Percentiles rank a stretch among this genome's conserved stretches.
phyloP scores from a whole-genome alignment of 441 rosid species.

The Erysimum cheiri region DNA sequence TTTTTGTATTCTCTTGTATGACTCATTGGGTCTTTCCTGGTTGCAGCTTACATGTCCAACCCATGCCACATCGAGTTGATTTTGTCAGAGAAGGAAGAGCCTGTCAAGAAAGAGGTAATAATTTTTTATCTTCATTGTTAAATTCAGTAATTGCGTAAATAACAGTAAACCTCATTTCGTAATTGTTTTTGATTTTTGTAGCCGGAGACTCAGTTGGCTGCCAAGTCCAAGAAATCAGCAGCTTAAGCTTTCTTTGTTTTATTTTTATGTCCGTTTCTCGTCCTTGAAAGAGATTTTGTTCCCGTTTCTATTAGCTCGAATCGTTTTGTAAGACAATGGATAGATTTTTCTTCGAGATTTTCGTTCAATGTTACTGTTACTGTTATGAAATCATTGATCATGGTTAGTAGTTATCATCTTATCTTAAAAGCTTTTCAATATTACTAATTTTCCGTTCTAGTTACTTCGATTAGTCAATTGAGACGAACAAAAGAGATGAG shows the following conservation, averaged over 20 bases:
- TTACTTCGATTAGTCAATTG: background rate
- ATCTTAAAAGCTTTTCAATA: background rate
- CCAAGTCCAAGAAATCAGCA: constrained; percentile 44
- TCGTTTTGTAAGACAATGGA: constrained; percentile 32
- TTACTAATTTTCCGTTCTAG: background rate
- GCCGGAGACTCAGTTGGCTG: constrained; percentile 46
- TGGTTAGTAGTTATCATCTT: background rate
- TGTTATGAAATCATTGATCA: background rate
- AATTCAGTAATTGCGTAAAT: background rate
- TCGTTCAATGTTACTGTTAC: background rate
- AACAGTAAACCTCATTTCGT: constrained; percentile 22
- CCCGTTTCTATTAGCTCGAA: background rate
- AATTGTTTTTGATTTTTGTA: constrained; percentile 15
- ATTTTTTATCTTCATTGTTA: background rate
- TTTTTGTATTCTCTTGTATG: rapidly evolving
- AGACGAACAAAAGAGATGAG: background rate
- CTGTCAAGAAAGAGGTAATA: constrained; percentile 91
- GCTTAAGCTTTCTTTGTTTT: constrained; percentile 33
- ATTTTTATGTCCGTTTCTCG: constrained; percentile 24
- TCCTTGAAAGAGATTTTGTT: constrained; percentile 28
- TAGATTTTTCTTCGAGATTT: constrained; percentile 9
- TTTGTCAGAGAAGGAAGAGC: constrained; percentile 92
- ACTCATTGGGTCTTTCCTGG: background rate
- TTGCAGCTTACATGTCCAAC: constrained; percentile 92
- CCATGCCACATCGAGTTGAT: constrained; percentile 95